Evolutionary conservation across 371 early-diverging fungal genomes (phyloP), one percentile per base, ranked within the genome.

Genomic region (Nosema granulosis): DNA sequence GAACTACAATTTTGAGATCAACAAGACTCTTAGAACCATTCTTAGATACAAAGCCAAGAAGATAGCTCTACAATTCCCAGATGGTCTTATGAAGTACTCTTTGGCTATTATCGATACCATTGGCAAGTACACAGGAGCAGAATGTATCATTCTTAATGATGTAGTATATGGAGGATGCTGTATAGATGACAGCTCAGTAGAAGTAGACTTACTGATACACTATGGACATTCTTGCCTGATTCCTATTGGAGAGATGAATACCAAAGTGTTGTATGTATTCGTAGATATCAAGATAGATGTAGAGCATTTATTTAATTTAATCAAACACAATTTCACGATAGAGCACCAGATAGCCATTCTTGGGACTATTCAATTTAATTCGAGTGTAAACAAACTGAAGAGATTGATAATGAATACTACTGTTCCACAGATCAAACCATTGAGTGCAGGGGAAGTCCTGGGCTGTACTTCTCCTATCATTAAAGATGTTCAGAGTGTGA

Each of bases 81-180:
- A 99, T 84, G 99, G 99, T 0, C 85, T 99, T 29, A 85, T 95
- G 75, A 91, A 94, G 87, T 96, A 93, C 87, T 91, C 96, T 9
- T 90, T 91, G 57, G 85, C 91, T 24, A 92, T 97, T 58, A 87
- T 93, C 2, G 95, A 95, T 82, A 91, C 93, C 72, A 90, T 92
- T 86, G 68, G 80, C 74, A 51, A 28, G 6, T 63, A 83, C 65
- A 82, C 93, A 74, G 89, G 90, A 79, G 87, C 88, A 18, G 93
- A 92, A 2, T 94, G 92, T 4, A 87, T 94, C 24, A 90, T 97
- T 51, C 93, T 98, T 91, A 94, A 93, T 22, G 97, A 99, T 86
- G 99, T 99, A 1, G 97, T 97, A 0, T 99, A 99, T 82, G 99
- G 99, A 31, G 99, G 97, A 16, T 99, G 99, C 84, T 99, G 99